These are phyloP conservation scores for Plasmopara viticola DNA, from an alignment of 352 stramenopile species.

Conservation along the genomic window DNA sequence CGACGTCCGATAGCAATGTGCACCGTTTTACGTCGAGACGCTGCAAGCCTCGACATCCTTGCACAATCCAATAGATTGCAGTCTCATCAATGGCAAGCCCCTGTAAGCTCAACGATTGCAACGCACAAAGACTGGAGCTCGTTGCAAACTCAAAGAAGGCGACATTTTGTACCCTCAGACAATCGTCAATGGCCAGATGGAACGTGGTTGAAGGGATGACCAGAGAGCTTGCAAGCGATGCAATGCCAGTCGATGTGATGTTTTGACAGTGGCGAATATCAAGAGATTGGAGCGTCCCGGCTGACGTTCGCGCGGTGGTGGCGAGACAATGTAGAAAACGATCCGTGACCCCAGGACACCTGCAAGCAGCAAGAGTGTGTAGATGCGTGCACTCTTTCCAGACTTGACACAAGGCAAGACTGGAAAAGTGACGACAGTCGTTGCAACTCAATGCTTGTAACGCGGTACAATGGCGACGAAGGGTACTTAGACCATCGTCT, in stretches of 20 bases:
- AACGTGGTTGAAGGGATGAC: conserved; percentile 18
- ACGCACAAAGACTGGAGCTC: conserved; percentile 23
- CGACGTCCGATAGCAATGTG: conserved; percentile 46
- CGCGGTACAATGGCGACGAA: conserved; percentile 36
- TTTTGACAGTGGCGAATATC: conserved; percentile 61
- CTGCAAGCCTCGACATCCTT: conserved; percentile 41
- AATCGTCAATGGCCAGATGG: conserved; percentile 41
- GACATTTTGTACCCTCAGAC: conserved; percentile 56
- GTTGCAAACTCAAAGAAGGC: conserved; percentile 71
- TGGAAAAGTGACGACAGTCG: conserved; percentile 59
- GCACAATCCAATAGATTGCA: conserved; percentile 60
- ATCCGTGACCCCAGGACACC: conserved; percentile 47
- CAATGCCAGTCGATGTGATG: conserved; percentile 54
- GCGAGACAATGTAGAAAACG: conserved; percentile 48
- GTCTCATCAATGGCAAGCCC: conserved; percentile 56
- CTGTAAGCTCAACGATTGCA: conserved; percentile 35
- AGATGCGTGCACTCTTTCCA: conserved; percentile 57
- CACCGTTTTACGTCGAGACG: conserved; percentile 47
- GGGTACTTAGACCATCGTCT: conserved; percentile 38
- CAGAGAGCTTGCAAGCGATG: conserved; percentile 37
- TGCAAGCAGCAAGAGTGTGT: conserved; percentile 35
- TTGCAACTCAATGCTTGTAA: conserved; percentile 46
- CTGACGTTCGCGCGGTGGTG: conserved; percentile 32
- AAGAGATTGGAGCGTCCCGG: conserved; percentile 24
- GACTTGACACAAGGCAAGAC: conserved; percentile 33